phyloP scores from a whole-genome alignment of 345 rosid species.

The Moringa oleifera region DNA sequence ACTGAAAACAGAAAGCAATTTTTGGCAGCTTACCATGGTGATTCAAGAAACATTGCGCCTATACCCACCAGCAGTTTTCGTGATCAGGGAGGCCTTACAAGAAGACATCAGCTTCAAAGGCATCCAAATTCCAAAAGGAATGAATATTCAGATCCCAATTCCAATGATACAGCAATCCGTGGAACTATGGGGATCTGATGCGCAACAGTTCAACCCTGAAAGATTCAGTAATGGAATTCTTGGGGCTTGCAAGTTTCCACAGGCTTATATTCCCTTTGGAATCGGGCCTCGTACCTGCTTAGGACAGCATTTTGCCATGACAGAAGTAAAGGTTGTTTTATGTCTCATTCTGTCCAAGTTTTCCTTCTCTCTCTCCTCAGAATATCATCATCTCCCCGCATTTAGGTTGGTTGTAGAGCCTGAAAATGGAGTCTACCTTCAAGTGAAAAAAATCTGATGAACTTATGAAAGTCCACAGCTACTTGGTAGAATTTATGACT shows the following conservation, averaged over 20 bases:
- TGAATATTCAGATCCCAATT: conserved; percentile 29
- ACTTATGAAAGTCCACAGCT: too few species aligned
- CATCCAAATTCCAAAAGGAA: conserved; percentile 31
- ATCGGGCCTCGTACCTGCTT: conserved; percentile 39
- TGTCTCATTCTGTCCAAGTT: conserved; percentile 30
- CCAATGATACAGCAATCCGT: conserved; percentile 31
- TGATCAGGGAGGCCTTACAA: conserved; percentile 38
- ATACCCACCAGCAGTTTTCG: conserved; percentile 39
- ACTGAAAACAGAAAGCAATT: neutral
- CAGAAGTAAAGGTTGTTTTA: conserved; percentile 38
- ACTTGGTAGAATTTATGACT: too few species aligned
- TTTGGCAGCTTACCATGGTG: conserved; percentile 43
- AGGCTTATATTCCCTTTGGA: conserved; percentile 41
- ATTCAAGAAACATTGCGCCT: conserved; percentile 40
- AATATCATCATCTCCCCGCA: conserved; percentile 30
- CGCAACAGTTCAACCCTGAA: conserved; percentile 28
- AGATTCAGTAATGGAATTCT: conserved; percentile 36
- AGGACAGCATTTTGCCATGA: conserved; percentile 48
- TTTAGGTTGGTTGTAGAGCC: conserved; percentile 37
- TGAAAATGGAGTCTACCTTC: conserved; percentile 32
- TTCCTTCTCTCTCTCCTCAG: conserved; percentile 28
- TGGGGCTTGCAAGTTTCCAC: conserved; percentile 33
- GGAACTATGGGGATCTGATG: conserved; percentile 43
- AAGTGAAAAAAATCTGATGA: conserved; percentile 23
- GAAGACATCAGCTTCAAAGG: conserved; percentile 35